Evolutionary conservation across 331 rosid genomes (phyloP), one percentile per base, ranked within the genome.

Genomic region (Ulmus americana): DNA sequence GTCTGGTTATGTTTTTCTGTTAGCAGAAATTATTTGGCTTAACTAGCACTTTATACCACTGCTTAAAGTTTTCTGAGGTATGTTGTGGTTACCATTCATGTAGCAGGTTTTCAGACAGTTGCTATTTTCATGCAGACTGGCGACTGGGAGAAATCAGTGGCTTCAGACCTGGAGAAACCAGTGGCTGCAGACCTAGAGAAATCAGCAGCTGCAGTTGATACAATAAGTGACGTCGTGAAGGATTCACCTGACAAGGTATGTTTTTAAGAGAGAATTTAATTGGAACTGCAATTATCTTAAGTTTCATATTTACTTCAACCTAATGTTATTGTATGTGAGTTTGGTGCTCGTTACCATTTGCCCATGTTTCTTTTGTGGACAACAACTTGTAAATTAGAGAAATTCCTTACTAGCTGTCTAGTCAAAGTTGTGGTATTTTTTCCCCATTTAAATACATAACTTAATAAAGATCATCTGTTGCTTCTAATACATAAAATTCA

Each of bases 41-140:
- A 69, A 52, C 65, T 77, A 65, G 63, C 69, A 64, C 65, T 55
- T 64, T 73, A 69, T 67, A 6, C 54, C 69, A 60, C 79, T 71
- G 79, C 77, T 72, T 85, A 69, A 77, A 49, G 68, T 82, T 67
- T 70, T 89, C 95, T 94, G 84, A 94, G 99, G 88, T 76, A 81
- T 76, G 84, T 81, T 90, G 85, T 90, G 88, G 81, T 85, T 85
- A 90, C 82, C 70, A 87, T 94, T 80, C 81, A 79, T 94, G 97
- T 81, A 94, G 94, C 99, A 90, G 99, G 97, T 85, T 94, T 90
- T 94, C 95, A 94, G 99, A 94, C 91, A 79, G 83, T 89, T 94
- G 83, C 95, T 94, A 84, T 94, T 90, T 92, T 94, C 91, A 85
- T 94, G 99, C 99, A 94, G 97, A 94, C 95, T 94, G 91, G 76